Evolutionary conservation across 257 asterid genomes (phyloP), one percentile per base, ranked within the genome.

Genomic region (Solanum rostratum): DNA sequence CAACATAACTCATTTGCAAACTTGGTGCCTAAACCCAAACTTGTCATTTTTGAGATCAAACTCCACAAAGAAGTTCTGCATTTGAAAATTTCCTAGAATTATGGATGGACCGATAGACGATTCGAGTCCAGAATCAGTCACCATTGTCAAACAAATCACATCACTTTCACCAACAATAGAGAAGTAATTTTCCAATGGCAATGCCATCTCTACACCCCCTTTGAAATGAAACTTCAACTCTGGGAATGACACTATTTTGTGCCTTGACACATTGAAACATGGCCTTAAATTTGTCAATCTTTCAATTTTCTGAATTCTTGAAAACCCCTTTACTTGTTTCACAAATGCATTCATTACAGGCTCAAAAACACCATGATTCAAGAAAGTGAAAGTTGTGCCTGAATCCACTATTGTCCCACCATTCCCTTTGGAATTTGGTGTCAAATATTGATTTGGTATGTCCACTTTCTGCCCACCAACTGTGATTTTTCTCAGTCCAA

Each of bases 391-490:
- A 1, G 97, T 93, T 8, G 99, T 86, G 7, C 99, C 99, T 1
- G 99, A 95, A 88, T 95, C 99, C 0, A 95, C 97, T 16, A 95
- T 92, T 0, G 99, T 89, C 87, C 99, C 98, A 3, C 97, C 95
- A 55, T 92, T 91, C 24, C 98, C 99, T 22, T 84, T 80, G 0
- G 90, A 70, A 83, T 91, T 94, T 2, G 92, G 93, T 0, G 81
- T 65, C 79, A 91, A 57, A 76, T 91, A 79, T 81, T 89, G 84
- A 84, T 91, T 76, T 1, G 76, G 76, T 68, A 68, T 18, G 54
- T 88, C 70, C 27, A 94, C 92, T 79, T 81, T 92, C 59, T 86
- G 82, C 50, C 91, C 94, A n/a, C 99, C 99, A n/a, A 95, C 90
- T 2, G 81, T 89, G 53, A 95, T 91, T 81, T 87, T 86, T 80